Evolutionary conservation across 148 eudicot genomes (phyloP).

Genomic region (Rhododendron vialii): DNA sequence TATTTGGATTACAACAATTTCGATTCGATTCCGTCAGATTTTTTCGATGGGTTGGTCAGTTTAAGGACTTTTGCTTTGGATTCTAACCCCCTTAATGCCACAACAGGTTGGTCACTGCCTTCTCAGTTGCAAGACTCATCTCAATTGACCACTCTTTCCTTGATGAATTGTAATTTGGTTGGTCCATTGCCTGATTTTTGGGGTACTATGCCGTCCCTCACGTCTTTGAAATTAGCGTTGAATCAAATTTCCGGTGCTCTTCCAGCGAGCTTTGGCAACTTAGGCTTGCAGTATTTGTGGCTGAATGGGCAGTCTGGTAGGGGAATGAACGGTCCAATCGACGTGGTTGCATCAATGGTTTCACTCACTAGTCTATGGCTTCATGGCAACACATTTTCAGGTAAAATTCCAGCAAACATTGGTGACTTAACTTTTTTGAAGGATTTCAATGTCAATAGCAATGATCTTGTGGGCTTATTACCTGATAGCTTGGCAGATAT

Average conservation of each 20-base stretch:
- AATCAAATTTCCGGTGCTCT: conserved; percentile 65
- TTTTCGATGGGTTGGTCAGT: conserved; percentile 71
- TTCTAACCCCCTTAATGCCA: conserved; percentile 62
- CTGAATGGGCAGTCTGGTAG: conserved; percentile 68
- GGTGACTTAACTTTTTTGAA: conserved; percentile 52
- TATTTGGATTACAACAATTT: conserved; percentile 77
- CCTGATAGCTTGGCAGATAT: conserved; percentile 71
- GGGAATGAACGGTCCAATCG: conserved; percentile 76
- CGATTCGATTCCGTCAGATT: conserved; percentile 73
- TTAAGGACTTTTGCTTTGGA: conserved; percentile 77
- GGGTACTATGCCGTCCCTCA: conserved; percentile 60
- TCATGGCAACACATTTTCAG: conserved; percentile 87
- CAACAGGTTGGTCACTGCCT: conserved; percentile 77
- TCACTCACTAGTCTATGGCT: conserved; percentile 87
- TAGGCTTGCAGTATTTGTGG: conserved; percentile 61
- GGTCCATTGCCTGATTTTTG: conserved; percentile 82
- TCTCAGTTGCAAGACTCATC: conserved; percentile 48
- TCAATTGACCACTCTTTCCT: conserved; percentile 55
- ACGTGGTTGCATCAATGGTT: conserved; percentile 59
- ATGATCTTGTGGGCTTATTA: conserved; percentile 73
- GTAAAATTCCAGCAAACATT: conserved; percentile 58
- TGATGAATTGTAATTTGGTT: conserved; percentile 61
- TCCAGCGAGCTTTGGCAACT: conserved; percentile 57
- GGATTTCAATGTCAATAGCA: conserved; percentile 70
- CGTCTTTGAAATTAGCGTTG: conserved; percentile 43